These are phyloP conservation scores for Mycena haematopus DNA, from an alignment of 768 basidiomycete species.

Conservation along the genomic window DNA sequence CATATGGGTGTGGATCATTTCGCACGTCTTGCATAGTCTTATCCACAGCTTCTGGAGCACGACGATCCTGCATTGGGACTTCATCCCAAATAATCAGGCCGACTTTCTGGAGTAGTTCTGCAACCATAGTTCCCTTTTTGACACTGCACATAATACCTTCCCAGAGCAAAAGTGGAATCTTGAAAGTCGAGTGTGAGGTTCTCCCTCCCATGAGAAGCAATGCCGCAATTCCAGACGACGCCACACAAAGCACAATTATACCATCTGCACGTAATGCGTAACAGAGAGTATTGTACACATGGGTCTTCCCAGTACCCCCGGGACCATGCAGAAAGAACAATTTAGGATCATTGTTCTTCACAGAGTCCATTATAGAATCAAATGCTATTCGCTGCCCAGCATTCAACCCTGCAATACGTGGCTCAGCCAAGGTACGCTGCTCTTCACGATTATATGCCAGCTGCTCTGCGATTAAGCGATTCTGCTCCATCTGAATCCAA, in stretches of 20 bases:
- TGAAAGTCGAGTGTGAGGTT: slow-evolving; percentile 56
- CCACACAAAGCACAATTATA: slow-evolving; percentile 51
- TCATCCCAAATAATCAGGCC: slow-evolving; percentile 48
- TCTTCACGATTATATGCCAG: slow-evolving; percentile 13
- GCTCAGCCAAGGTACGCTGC: slow-evolving; percentile 17
- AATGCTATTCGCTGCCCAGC: slow-evolving; percentile 39
- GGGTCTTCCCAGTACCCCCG: slow-evolving; percentile 14
- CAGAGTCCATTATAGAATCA: slow-evolving; percentile 37
- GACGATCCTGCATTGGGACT: slow-evolving; percentile 40
- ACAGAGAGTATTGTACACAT: slow-evolving; percentile 25
- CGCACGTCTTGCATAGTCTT: slow-evolving; percentile 37
- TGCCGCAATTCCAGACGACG: slow-evolving; percentile 56
- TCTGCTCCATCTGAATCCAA: slow-evolving; percentile 29
- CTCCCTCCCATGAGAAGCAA: slow-evolving; percentile 51
- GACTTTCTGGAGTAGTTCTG: slow-evolving; percentile 37
- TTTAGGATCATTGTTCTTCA: slow-evolving; percentile 27
- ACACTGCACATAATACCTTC: slow-evolving; percentile 36
- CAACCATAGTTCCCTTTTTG: slow-evolving; percentile 31
- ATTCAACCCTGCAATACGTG: slow-evolving; percentile 34
- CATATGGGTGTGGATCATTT: slow-evolving; percentile 13
- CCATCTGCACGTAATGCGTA: slow-evolving; percentile 39
- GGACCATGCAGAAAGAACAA: slow-evolving; percentile 44
- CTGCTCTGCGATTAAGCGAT: slow-evolving; percentile 12
- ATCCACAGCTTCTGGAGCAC: slow-evolving; percentile 43
- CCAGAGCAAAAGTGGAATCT: slow-evolving; percentile 44